Base-by-base conservation (phyloP, 2,329 filamentous ascomycete species). In the Clonostachys solani region DNA sequence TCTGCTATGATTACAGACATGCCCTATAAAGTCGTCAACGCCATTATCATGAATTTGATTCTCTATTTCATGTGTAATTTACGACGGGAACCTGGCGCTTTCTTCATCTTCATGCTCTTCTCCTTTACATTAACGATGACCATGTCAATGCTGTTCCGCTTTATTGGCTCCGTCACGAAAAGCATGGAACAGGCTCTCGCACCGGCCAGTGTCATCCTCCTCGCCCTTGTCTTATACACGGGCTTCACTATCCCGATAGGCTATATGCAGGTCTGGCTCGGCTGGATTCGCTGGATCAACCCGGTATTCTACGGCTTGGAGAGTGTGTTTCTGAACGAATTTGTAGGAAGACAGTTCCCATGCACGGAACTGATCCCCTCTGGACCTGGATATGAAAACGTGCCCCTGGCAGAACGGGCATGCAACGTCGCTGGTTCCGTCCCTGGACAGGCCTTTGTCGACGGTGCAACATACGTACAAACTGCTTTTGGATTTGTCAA, bases 251-350 rank as follows among this genome's bases (percentile, higher is more conserved):
- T 74, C 15, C 62, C 63, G 0, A 52, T 57, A 3, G 56, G 62
- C 15, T 61, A 64, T 59, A 87, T 83, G 80, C 71, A 80, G 16
- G 79, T 75, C 1, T 89, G 84, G 83, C 79, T 79, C 42, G 69
- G 80, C 29, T 88, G 84, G 84, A 83, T 87, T 52, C 81, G 80
- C 49, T 86, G 84, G 52, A 63, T 86, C 41, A 77, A 87, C 46
- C 82, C 83, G 2, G 75, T 87, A 15, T 77, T 75, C 1, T 87
- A 87, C 52, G 81, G 73, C 1, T 88, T 87, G 56, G 84, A 87
- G 54, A 69, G 75, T 1, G 66, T 87, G 34, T 81, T 84, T 78
- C 68, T 80, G 48, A 87, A 87, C 60, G 85, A 89, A 58, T 89
- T 88, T 50, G 48, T 54, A 23, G 53, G 53, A 13, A 60, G 62